A percentile compares a stretch with the other conserved stretches of the same genome.
These are phyloP conservation scores for Rhypophila decipiens DNA, from an alignment of 495 filamentous ascomycete genomes.

Conservation along the genomic window DNA sequence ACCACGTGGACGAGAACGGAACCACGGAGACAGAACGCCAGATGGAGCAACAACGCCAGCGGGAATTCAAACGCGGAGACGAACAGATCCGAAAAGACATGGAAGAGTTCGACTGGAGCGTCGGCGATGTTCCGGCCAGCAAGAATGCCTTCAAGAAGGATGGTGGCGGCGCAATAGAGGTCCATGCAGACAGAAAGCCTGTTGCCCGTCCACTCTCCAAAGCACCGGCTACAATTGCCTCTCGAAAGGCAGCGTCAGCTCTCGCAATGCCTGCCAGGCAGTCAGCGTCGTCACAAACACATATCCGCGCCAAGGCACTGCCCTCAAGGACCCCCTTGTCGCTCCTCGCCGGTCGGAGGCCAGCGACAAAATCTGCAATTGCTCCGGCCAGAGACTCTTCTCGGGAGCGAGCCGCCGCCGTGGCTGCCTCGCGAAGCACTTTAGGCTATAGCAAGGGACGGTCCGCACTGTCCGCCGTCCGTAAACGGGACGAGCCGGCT, in stretches of 20 bases:
- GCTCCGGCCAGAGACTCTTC: conserved; percentile 35
- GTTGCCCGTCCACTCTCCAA: conserved; percentile 17
- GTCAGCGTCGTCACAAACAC: conserved; percentile 23
- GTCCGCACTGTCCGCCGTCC: conserved; percentile 44
- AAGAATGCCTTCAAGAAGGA: conserved; percentile 22
- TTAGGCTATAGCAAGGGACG: conserved; percentile 77
- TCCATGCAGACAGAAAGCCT: conserved; percentile 16
- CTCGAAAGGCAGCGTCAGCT: conserved; percentile 34
- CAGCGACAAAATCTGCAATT: conserved; percentile 35
- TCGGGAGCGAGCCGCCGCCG: conserved; percentile 49
- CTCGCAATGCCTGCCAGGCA: conserved; percentile 33
- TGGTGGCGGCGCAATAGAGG: conserved; percentile 12
- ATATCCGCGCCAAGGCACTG: conserved; percentile 11
- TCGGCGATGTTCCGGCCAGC: conserved; percentile 31
- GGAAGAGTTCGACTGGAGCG: conserved; percentile 47
- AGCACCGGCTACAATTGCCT: conserved; percentile 34
- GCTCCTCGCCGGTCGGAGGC: conserved; percentile 35
- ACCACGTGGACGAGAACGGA: conserved; percentile 61
- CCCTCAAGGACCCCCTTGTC: conserved; percentile 29
- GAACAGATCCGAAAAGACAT: conserved; percentile 53
- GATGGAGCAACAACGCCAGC: conserved; percentile 49
- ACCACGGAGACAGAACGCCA: conserved; percentile 56
- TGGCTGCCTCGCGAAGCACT: conserved; percentile 63
- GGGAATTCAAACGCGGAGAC: conserved; percentile 50
- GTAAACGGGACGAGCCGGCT: conserved; percentile 14